Evolutionary conservation across 805 yeast species (phyloP).

Genomic region (Wickerhamiella qilinensis): DNA sequence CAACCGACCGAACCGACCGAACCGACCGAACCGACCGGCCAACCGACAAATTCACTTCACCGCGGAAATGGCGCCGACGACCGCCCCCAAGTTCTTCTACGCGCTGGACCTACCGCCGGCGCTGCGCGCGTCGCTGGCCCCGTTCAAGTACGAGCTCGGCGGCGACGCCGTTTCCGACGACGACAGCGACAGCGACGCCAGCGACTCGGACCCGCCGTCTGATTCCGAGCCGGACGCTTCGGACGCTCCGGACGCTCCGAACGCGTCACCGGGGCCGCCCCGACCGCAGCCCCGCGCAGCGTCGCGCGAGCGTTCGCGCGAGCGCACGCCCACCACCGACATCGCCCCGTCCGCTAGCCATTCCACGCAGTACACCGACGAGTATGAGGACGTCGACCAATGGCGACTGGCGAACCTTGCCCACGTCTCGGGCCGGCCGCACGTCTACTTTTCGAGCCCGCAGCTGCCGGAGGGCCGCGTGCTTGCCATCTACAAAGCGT

Average conservation of each 20-base stretch:
- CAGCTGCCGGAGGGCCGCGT: slow-evolving; percentile 30
- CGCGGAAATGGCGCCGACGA: not conserved
- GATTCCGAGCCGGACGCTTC: not conserved
- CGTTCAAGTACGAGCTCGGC: slow-evolving; percentile 12
- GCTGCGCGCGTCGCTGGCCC: slow-evolving; percentile 15
- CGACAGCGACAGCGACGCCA: slow-evolving; percentile 19
- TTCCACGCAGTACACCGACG: slow-evolving; percentile 23
- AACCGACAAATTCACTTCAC: not conserved
- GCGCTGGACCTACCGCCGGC: slow-evolving; percentile 11
- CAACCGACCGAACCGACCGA: not conserved
- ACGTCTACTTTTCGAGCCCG: slow-evolving; percentile 37
- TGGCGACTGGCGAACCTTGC: slow-evolving; percentile 14
- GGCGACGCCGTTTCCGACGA: slow-evolving; percentile 9
- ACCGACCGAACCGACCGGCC: not conserved
- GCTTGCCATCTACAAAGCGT: slow-evolving; percentile 51
- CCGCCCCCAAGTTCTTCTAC: slow-evolving; percentile 7
- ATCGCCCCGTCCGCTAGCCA: slow-evolving; percentile 1
- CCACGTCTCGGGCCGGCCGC: slow-evolving; percentile 39
- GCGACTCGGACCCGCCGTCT: slow-evolving; percentile 13
- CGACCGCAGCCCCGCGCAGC: not conserved
- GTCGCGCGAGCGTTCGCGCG: not conserved
- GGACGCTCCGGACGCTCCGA: no score
- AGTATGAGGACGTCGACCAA: slow-evolving; percentile 7
- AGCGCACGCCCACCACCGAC: not conserved
- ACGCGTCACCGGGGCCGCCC: no score